Evolutionary conservation across 192 early-diverging fungal species (phyloP).

Genomic region (Rhizophagus clarus): DNA sequence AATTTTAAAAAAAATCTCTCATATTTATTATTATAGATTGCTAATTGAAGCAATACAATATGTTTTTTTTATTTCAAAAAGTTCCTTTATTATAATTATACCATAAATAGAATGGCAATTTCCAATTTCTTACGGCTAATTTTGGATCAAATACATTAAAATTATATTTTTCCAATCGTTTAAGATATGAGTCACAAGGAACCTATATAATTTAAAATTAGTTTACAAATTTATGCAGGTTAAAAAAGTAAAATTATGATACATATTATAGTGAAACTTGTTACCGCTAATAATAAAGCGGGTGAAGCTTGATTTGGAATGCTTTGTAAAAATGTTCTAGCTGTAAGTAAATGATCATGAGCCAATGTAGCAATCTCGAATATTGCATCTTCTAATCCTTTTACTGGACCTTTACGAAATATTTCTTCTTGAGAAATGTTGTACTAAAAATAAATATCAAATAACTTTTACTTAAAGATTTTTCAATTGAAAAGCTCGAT

Average conservation of each 20-base stretch:
- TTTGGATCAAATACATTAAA: conserved; percentile 83
- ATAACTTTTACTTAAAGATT: not conserved
- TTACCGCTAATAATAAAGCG: conserved; percentile 70
- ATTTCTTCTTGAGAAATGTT: conserved; percentile 75
- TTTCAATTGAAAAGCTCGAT: not conserved
- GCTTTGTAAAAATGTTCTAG: conserved; percentile 60
- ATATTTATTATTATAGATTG: no score
- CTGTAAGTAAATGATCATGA: conserved; percentile 75
- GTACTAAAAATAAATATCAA: conserved; percentile 55
- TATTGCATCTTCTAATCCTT: conserved; percentile 74
- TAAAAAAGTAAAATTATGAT: conserved; percentile 15
- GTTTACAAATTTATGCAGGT: not conserved
- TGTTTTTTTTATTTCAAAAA: not conserved
- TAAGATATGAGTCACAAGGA: conserved; percentile 72
- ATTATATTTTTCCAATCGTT: conserved; percentile 71
- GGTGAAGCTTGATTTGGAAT: conserved; percentile 68
- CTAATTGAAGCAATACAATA: no score
- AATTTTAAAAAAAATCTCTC: no score
- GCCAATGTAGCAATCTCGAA: conserved; percentile 87
- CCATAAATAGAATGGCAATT: conserved; percentile 26
- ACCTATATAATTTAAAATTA: conserved; percentile 44
- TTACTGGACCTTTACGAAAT: conserved; percentile 57
- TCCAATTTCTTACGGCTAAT: conserved; percentile 26
- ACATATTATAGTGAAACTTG: no score
- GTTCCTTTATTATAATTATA: not conserved